These are phyloP conservation scores for Sphenostylis stenocarpa DNA, from an alignment of 306 rosid genomes.

Conservation along the genomic window DNA sequence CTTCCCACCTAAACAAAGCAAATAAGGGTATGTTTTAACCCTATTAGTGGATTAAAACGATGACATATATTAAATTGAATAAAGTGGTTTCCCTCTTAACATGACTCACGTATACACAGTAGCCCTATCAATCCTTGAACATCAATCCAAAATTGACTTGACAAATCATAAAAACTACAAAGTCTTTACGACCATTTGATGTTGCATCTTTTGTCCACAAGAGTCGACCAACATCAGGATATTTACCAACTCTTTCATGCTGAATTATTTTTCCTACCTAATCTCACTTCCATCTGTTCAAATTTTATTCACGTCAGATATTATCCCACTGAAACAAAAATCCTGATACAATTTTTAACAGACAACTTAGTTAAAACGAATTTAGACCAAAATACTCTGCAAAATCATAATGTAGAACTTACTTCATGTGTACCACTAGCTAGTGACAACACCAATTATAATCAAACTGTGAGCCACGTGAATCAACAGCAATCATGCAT, in stretches of 20 bases:
- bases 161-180: neutral
- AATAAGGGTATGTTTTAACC: neutral
- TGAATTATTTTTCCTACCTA: too few relatives aligned
- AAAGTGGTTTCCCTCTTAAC: neutral
- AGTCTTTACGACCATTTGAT: neutral
- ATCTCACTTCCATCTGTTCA: too few relatives aligned
- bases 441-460: neutral
- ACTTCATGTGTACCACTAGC: neutral
- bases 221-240: neutral
- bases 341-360: too few relatives aligned
- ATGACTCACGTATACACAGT: neutral
- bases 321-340: too few relatives aligned
- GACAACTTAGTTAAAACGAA: too few relatives aligned
- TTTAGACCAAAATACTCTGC: too few relatives aligned
- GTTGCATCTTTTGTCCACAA: neutral
- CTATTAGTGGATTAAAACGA: neutral
- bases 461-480: constrained; percentile 6
- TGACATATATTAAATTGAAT: neutral
- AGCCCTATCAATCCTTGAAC: neutral
- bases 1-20: neutral
- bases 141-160: neutral
- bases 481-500: constrained; percentile 26
- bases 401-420: neutral
- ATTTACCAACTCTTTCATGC: neutral
- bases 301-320: too few relatives aligned